Evolutionary conservation across 306 rosid genomes (phyloP), one percentile per base, ranked within the genome.

Genomic region (Ziziphus jujuba): DNA sequence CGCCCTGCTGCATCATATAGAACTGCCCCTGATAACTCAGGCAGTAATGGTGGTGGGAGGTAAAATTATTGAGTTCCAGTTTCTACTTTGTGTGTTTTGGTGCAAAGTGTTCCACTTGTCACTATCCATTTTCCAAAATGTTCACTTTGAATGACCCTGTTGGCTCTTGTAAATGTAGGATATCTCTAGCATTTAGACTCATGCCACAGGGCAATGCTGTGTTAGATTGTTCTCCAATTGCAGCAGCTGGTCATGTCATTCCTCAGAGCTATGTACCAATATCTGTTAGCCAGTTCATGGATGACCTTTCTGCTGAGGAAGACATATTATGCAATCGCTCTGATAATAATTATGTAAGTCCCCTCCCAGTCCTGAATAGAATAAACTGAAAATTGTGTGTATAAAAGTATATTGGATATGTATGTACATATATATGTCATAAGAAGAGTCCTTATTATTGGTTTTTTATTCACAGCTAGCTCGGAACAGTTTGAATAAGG

Each of bases 241-340:
- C 97, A 51, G 90, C 95, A 23, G 99, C 96, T 71, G 99, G 99
- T 65, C 99, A 93, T 85, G 84, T 85, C 72, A 85, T 93, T 85
- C 89, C 92, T 61, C 97, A 86, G 65, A 86, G 90, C 76, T 93
- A 85, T 82, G 92, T 78, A 53, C 91, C 95, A 40, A 89, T 93
- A 77, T 88, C 99, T 75, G 96, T 93, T 56, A 93, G 99, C 92
- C 97, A 93, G 84, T 93, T 90, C 82, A 93, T 93, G 99, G 99
- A 93, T 67, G 95, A 84, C 69, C 96, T 93, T 76, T 87, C 97
- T 69, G 89, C 99, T 11, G 99, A 90, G 74, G 92, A 86, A 68
- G 98, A 93, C 71, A 79, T 85, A 54, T 73, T 83, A 61, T 86
- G 87, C 59, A 80, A 76, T 85, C 87, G 72, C 67, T 72, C 91